Evolutionary conservation across 2,329 filamentous ascomycete species (phyloP).

Genomic region (Colletotrichum abscissum): DNA sequence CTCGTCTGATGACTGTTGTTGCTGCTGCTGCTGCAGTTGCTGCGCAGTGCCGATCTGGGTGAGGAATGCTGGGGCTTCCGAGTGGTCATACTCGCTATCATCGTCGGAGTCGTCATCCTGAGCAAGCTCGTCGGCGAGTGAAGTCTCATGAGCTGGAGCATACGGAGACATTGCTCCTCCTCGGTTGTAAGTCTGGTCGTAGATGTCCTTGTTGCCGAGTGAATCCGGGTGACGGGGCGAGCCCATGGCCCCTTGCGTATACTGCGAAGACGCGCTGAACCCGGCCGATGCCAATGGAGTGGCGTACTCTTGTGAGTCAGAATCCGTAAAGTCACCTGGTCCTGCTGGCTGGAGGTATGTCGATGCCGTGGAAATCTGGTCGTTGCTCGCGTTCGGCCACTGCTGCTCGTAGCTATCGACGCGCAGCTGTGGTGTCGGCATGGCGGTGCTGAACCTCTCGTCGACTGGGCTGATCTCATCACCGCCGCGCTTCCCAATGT

Average conservation of each 20-base stretch:
- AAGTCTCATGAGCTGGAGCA: background rate
- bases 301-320: constrained; percentile 30
- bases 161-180: background rate
- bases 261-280: constrained; percentile 25
- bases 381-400: constrained; percentile 29
- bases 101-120: constrained; percentile 37
- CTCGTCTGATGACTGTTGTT: background rate
- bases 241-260: constrained; percentile 17
- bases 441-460: background rate
- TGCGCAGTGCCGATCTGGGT: constrained; percentile 18
- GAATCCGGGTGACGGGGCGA: constrained; percentile 8
- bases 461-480: background rate
- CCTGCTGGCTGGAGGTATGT: constrained; percentile 9
- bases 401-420: constrained; percentile 24
- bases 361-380: constrained; percentile 21
- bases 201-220: background rate
- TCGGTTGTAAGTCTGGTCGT: constrained; percentile 5
- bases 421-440: constrained; percentile 15
- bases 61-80: constrained; percentile 10
- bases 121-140: constrained; percentile 5
- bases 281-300: constrained; percentile 29
- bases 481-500: constrained; percentile 22
- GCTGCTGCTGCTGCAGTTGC: background rate
- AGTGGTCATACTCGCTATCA: constrained; percentile 17
- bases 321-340: constrained; percentile 29